Evolutionary conservation across 768 basidiomycete species (phyloP), one percentile per base, ranked within the genome.

Genomic region (Sporobolomyces pararoseus): DNA sequence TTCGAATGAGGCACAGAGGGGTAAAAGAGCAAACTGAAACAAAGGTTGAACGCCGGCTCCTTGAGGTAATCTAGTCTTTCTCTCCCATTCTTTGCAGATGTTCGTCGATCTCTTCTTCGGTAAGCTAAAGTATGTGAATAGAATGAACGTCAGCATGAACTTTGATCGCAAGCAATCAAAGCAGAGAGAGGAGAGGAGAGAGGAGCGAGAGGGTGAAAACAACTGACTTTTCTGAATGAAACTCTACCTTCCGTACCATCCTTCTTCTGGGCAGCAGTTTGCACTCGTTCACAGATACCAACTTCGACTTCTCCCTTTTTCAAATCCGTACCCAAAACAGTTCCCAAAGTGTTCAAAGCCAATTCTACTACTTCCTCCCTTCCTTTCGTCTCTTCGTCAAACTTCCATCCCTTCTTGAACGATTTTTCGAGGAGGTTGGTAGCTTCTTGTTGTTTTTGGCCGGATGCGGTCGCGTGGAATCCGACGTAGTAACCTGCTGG

Each of bases 381-480:
- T 73, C 83, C 84, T 31, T 32, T 39, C 9, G 5, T 10, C 5
- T 49, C 46, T 23, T 61, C 59, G 61, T 96, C 83, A 1, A 83
- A 85, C 81, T 94, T 88, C 58, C 92, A 89, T 0, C 87, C 89
- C 79, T 92, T 92, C 83, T 98, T 99, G 94, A 92, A 98, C 79
- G 91, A 91, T 83, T 98, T 98, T 82, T 99, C 96, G 51, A 99
- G 84, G 77, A 92, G 89, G 79, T 98, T 98, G 87, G 94, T 96
- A 1, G 91, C 93, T 78, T 99, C 96, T 78, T 96, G 95, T 77
- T 98, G 96, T 77, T 99, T 98, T 79, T 90, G 89, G 0, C 96
- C 96, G 3, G 94, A 89, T 0, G 95, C 87, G 3, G 95, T 95
- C 13, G 96, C 96, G 75, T 97, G 94, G 83, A 94, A 98, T 0